Base-by-base conservation (phyloP, 2,329 filamentous ascomycete genomes). In the Diaporthe sp. region DNA sequence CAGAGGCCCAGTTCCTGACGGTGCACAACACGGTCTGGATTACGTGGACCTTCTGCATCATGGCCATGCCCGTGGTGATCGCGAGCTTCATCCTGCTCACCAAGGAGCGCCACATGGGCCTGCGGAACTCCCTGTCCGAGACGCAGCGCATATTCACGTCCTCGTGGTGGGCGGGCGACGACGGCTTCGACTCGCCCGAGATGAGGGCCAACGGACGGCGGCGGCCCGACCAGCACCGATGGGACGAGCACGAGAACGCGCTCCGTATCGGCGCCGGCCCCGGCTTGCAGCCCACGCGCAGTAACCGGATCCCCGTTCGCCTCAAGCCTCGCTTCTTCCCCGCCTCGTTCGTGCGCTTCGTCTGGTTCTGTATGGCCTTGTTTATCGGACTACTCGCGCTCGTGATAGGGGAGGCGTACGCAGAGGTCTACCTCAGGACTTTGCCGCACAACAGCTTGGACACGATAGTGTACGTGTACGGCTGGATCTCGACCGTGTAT, bases 401-500 rank as follows among this genome's bases (percentile, higher is more conserved):
- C 82, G 89, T 93, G 13, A 87, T 93, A 78, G 92, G 92, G 81
- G 92, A 94, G 82, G 91, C 91, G 1, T 93, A 93, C 81, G 92
- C 92, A 22, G 92, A 93, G 83, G 89, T 93, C 17, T 94, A 94
- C 78, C 85, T 94, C 51, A 87, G 91, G 53, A 93, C 92, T 0
- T 83, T 94, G 74, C 92, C 92, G 6, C 92, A 94, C 80, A 88
- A 89, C 83, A 93, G 88, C 76, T 85, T 92, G 77, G 91, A 93
- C 81, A 93, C 92, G 0, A 89, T 94, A 71, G 86, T 92, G 15
- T 94, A 94, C 79, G 92, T 94, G 67, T 94, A 93, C 81, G 92
- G 91, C 68, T 94, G 92, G 92, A 90, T 93, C 13, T 86, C 89
- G 42, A 93, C 91, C 1, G 91, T 94, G 12, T 90, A 93, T 76